Evolutionary conservation across 2,329 filamentous ascomycete genomes (phyloP), one percentile per base, ranked within the genome.

Genomic region (Hypocreales sp.): DNA sequence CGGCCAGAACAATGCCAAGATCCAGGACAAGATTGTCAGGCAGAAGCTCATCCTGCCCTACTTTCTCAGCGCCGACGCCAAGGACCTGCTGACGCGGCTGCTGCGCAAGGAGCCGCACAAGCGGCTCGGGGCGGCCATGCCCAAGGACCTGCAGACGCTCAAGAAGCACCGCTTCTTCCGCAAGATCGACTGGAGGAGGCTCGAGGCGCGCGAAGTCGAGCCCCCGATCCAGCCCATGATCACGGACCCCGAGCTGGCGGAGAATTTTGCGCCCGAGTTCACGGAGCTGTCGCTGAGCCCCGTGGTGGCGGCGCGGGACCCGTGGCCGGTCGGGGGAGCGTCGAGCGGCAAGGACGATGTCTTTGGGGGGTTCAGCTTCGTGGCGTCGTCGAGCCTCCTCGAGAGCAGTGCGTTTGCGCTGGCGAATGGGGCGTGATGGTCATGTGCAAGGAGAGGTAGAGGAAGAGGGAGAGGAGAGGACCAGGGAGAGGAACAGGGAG

Each of bases 101-200:
- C 61, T 98, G 31, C 79, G 82, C 48, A 95, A 95, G 54, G 86
- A 98, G 12, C 86, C 92, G 1, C 67, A 68, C 44, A 94, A 95
- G 58, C 74, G 90, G 11, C 70, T 98, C 1, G 90, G 90, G 4
- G 72, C 74, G 32, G 77, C 79, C 48, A 92, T 92, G 74, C 78
- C 80, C 23, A 87, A 86, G 54, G 90, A 98, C 39, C 59, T 98
- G 26, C 63, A 70, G 29, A 76, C 66, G 1, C 79, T 98, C 56
- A 92, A 92, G 64, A 75, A 76, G 36, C 90, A 98, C 48, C 73
- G 90, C 8, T 98, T 98, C 64, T 98, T 98, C 68, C 74, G 81
- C 46, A 90, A 83, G 59, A 92, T 98, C 44, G 77, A 98, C 56
- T 98, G 90, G 90, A 77, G 74, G 55, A 78, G 75, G 42, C 67